phyloP scores from a whole-genome alignment of 768 basidiomycete genomes.

The Gymnopilus junonius region DNA sequence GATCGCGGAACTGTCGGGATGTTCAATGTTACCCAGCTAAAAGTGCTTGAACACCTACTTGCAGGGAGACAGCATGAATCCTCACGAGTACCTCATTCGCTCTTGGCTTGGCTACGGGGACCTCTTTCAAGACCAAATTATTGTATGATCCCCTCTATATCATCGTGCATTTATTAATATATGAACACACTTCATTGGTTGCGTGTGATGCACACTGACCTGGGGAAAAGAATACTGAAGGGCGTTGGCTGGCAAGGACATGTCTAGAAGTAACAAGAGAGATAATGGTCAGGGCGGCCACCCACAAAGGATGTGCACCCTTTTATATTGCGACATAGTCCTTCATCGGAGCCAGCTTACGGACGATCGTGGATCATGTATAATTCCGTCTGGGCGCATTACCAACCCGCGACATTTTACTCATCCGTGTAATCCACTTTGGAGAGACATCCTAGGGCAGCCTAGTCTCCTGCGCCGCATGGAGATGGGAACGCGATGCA shows the following conservation, averaged over 20 bases:
- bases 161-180: not conserved
- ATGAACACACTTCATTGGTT: not conserved
- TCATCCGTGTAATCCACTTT: slow-evolving; percentile 1
- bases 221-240: slow-evolving; percentile 24
- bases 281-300: not conserved
- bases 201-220: slow-evolving; percentile 13
- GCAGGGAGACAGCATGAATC: slow-evolving; percentile 61
- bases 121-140: slow-evolving; percentile 30
- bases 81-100: slow-evolving; percentile 59
- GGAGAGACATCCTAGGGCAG: not conserved
- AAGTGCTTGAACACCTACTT: slow-evolving; percentile 34
- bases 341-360: not conserved
- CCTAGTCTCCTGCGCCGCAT: not conserved
- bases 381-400: not conserved
- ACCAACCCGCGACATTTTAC: not conserved
- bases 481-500: not conserved
- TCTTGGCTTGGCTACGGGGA: slow-evolving; percentile 34
- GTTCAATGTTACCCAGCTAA: not conserved
- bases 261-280: not conserved
- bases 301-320: not conserved
- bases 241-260: slow-evolving; percentile 19
- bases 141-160: slow-evolving; percentile 27
- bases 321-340: not conserved
- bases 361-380: not conserved
- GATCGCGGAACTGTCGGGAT: slow-evolving; percentile 49